Base-by-base conservation (phyloP, 2,329 filamentous ascomycete species). In the Aspergillus tanneri region DNA sequence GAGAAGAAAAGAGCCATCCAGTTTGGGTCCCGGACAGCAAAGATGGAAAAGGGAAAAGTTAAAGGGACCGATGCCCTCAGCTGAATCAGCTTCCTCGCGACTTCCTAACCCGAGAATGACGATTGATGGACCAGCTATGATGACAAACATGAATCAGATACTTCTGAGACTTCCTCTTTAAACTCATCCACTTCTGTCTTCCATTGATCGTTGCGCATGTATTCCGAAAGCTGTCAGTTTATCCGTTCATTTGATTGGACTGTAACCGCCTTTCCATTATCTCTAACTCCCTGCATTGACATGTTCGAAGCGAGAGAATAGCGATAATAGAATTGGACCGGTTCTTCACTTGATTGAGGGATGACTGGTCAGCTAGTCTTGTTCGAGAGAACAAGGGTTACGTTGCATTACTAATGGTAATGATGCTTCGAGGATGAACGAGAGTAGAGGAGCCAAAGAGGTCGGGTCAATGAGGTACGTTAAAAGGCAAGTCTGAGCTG, bases 1-100 rank as follows among this genome's bases (percentile, higher is more conserved):
- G 91, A 97, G 70, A 96, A 93, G 78, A 99, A 99, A 72, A 79
- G 91, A 63, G 92, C 92, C 14, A 90, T 91, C 49, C 88, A 93
- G 69, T 93, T 93, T 62, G 88, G 88, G 11, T 83, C 88, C 3
- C 77, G 87, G 57, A 91, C 88, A 3, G 88, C 88, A 11, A 93
- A 91, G 73, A 91, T 92, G 84, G 85, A 90, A 63, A 71, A 62
- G 38, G 71, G 75, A 28, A 82, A 76, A 60, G 80, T 80, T 10
- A 90, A 86, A 60, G 87, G 87, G 0, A 90, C 87, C 3, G 80
- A 83, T 38, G 59, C 81, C 5, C 56, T 74, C 42, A 58, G 45
- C 43, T 70, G 57, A 67, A 51, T 43, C 24, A 39, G 12, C 25
- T 9, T 22, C 36, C 10, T 9, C 4, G 36, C 4, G n/a, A 41